These are phyloP conservation scores for Trichoderma gracile DNA, from an alignment of 2,329 filamentous ascomycete species.

Conservation along the genomic window DNA sequence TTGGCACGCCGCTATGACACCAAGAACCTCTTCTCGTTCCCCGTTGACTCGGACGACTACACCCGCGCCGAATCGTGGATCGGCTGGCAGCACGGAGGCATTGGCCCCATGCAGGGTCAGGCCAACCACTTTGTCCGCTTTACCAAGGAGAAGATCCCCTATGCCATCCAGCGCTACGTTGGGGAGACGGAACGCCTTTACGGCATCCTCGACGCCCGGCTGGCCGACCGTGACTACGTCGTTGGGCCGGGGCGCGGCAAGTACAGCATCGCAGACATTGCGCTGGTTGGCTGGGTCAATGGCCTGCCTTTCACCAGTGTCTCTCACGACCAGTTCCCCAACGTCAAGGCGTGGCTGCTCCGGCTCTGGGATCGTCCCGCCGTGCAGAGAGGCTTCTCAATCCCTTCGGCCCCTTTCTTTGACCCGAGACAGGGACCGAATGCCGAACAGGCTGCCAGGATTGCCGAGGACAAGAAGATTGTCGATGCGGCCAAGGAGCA, in stretches of 20 bases:
- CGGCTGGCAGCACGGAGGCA: conserved; percentile 71
- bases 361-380: conserved; percentile 65
- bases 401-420: conserved; percentile 59
- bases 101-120: conserved; percentile 73
- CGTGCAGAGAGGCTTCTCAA: conserved; percentile 70
- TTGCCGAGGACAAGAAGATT: conserved; percentile 36
- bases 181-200: conserved; percentile 76
- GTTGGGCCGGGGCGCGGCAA: conserved; percentile 56
- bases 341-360: conserved; percentile 72
- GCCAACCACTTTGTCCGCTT: conserved; percentile 72
- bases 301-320: conserved; percentile 47
- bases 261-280: conserved; percentile 71
- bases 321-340: conserved; percentile 61
- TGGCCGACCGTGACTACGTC: conserved; percentile 53
- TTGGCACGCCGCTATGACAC: conserved; percentile 71
- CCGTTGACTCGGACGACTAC: conserved; percentile 42
- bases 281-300: conserved; percentile 69
- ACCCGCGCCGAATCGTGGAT: conserved; percentile 52
- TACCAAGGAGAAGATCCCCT: conserved; percentile 68
- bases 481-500: conserved; percentile 47
- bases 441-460: conserved; percentile 31
- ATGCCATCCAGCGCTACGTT: conserved; percentile 71
- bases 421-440: conserved; percentile 27
- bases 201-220: conserved; percentile 67
- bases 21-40: conserved; percentile 47